Evolutionary conservation across 129 eudicot genomes (phyloP), one percentile per base, ranked within the genome.

Genomic region (Lonicera japonica): DNA sequence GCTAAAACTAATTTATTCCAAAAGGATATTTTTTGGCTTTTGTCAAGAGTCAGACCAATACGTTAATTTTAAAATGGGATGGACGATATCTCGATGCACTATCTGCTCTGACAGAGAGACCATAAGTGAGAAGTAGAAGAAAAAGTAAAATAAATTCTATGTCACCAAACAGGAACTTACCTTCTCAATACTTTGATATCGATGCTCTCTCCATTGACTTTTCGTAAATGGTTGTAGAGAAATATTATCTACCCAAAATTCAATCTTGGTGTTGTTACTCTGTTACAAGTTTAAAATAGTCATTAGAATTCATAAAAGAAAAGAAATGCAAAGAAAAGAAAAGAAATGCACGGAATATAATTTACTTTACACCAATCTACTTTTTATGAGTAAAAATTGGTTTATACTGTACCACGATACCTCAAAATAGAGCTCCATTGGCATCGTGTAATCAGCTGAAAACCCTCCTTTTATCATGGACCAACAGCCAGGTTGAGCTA

Each of bases 391-490:
- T 39, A 17, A 63, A 41, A 12, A 24, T 10, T 11, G 16, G 8
- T 54, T 19, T 7, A 48, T 14, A 4, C 0, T 21, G 17, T 3
- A 29, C 82, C 82, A 29, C 36, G 2, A 25, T 57, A 76, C 82
- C 82, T 52, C 20, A 39, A 71, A 56, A n/a, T 43, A 53, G 11
- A 77, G 40, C 11, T 70, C 59, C 22, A 24, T 63, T 20, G 2
- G 52, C 56, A 64, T 65, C 6, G 56, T 20, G 13, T 19, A 36
- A 50, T 21, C 48, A 4, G 55, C 56, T 13, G 34, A 38, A 29
- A 80, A 47, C 7, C 85, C 85, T 38, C 85, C 85, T 67, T 75
- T 80, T 19, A 80, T 70, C 81, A 75, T 71, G 53, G 75, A 54
- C 85, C 85, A 80, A 23, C 85, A 80, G 19, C 78, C 85, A 43